phyloP scores from a whole-genome alignment of 768 basidiomycete species.

The Glaciozyma martinii region DNA sequence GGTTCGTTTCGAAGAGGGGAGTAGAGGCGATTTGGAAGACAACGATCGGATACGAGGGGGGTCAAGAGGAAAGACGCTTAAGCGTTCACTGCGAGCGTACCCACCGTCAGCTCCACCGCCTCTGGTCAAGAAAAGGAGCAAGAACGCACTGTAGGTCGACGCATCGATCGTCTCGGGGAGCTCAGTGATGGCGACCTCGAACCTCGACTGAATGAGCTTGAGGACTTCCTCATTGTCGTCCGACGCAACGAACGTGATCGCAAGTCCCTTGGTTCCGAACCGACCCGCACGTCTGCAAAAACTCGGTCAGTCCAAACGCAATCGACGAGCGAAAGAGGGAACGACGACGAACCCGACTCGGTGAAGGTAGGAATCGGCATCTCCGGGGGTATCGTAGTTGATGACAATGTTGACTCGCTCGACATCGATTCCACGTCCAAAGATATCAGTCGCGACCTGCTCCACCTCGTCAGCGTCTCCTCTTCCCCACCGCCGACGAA shows the following conservation, averaged over 20 bases:
- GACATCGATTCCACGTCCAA: constrained; percentile 98
- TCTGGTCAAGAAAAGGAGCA: neutral
- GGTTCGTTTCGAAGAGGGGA: no score
- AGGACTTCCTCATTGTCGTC: constrained; percentile 91
- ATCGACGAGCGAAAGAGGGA: neutral
- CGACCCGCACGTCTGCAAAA: constrained; percentile 82
- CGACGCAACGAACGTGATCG: constrained; percentile 89
- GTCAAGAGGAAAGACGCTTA: neutral
- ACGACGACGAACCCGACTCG: constrained; percentile 57
- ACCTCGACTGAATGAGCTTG: constrained; percentile 85
- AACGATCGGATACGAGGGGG: no score
- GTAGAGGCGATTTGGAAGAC: no score
- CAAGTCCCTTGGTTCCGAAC: constrained; percentile 98
- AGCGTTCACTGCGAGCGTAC: neutral
- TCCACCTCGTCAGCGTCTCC: neutral
- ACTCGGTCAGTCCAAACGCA: constrained; percentile 5
- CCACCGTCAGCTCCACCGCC: neutral
- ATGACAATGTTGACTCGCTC: constrained; percentile 97
- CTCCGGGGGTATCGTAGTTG: constrained; percentile 95
- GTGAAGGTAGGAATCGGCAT: constrained; percentile 97
- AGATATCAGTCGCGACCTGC: constrained; percentile 84
- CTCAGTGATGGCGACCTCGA: constrained; percentile 94
- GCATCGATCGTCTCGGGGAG: constrained; percentile 89
- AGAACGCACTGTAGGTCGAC: constrained; percentile 61
- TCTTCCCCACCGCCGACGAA: neutral